phyloP scores from a whole-genome alignment of 2,329 filamentous ascomycete genomes.

The Ceratocystis variospora region DNA sequence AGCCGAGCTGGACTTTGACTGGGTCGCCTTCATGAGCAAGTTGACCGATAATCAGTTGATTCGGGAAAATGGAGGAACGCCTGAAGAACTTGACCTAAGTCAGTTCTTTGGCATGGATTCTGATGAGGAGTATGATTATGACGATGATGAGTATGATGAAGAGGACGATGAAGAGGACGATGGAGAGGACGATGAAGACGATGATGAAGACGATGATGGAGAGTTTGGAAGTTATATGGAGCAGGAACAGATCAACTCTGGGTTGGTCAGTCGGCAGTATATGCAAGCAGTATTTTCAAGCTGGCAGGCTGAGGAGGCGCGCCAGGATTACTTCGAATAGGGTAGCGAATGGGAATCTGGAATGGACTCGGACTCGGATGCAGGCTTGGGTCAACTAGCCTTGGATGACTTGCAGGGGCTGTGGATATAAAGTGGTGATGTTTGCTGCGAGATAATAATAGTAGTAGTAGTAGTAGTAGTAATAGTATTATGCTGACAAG shows the following conservation, averaged over 20 bases:
- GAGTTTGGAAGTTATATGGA: too few species aligned
- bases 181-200: not conserved
- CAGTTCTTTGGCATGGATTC: not conserved
- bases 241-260: too few species aligned
- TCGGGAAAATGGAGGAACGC: not conserved
- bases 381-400: not conserved
- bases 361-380: not conserved
- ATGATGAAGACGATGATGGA: not conserved
- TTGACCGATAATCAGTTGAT: not conserved
- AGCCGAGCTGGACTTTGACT: slow-evolving; percentile 13
- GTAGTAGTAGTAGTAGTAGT: too few species aligned
- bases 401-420: not conserved
- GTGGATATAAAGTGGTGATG: not conserved
- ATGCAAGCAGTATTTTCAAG: not conserved
- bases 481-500: not conserved
- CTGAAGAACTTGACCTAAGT: too few species aligned
- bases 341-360: slow-evolving; percentile 4
- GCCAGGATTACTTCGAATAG: not conserved
- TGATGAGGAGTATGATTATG: not conserved
- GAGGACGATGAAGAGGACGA: not conserved
- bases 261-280: too few species aligned
- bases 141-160: not conserved
- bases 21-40: not conserved
- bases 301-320: slow-evolving; percentile 2
- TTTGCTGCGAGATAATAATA: too few species aligned